Base-by-base conservation (phyloP, 1,139 yeast species). In the Yamadazyma aaseri region DNA sequence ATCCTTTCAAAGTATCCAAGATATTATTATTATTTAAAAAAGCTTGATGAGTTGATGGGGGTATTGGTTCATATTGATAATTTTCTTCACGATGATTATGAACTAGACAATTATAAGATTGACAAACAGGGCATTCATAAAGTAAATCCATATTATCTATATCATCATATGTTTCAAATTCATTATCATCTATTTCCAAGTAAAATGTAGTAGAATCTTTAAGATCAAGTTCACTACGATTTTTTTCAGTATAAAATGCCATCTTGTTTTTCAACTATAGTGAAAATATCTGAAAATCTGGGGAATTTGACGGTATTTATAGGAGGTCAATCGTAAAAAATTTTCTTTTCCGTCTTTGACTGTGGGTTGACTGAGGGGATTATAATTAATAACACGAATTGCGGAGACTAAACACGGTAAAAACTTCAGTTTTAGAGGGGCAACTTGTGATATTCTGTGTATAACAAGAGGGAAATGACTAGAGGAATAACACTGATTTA, bases 41-140 rank as follows among this genome's bases (percentile, higher is more conserved):
- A 14, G n/a, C 6, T 6, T 22, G 11, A 25, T 25, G 17, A 8
- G 17, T 10, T 9, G 18, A n/a, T 20, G 6, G 11, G 10, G 8
- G 18, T 11, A 5, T 11, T 11, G 4, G 17, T n/a, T 6, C 8
- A n/a, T 13, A 15, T 16, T 8, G 27, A 6, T 12, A 25, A 12
- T 25, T 25, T 8, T 12, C 23, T 16, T 20, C 22, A 15, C n/a
- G 11, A 18, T 29, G 32, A 11, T 17, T 23, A 12, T 29, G 32
- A 16, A 8, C 17, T 11, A 13, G 6, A 13, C 32, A 29, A 24
- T 29, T 22, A 11, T 29, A 26, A 8, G 41, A 34, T 25, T 31
- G 44, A 28, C 44, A 42, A 30, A 44, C 39, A 7, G 46, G 39
- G 29, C 45, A 47, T 34, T 44, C 49, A 29, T 44, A 45, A 8